phyloP scores from a whole-genome alignment of 1,284 basidiomycete genomes.

The Sporisorium graminicola region DNA sequence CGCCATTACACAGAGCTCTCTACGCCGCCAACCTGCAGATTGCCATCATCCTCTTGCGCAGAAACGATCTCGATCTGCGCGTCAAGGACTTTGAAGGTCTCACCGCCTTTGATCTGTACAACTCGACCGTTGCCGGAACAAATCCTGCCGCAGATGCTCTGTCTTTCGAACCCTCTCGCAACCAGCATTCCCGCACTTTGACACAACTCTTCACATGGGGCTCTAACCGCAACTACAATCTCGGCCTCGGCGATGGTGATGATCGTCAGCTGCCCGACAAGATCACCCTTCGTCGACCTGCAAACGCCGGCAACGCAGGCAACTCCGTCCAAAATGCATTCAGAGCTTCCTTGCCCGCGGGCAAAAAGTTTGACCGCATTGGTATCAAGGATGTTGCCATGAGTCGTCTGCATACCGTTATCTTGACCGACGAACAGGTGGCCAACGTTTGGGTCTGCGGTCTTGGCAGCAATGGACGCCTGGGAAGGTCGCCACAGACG shows the following conservation, averaged over 20 bases:
- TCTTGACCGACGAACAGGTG: constrained; percentile 61
- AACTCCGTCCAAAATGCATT: constrained; percentile 22
- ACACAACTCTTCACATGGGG: constrained; percentile 90
- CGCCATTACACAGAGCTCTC: constrained; percentile 88
- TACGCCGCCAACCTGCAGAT: constrained; percentile 86
- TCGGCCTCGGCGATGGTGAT: constrained; percentile 84
- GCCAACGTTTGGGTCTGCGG: constrained; percentile 67
- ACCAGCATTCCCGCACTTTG: constrained; percentile 36
- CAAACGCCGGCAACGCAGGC: constrained; percentile 4
- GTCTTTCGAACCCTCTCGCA: constrained; percentile 19
- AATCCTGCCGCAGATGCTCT: constrained; percentile 51
- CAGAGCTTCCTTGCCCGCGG: constrained; percentile 37
- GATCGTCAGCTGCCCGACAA: constrained; percentile 86
- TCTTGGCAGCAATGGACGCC: constrained; percentile 64
- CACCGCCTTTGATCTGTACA: constrained; percentile 93
- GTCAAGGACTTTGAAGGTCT: constrained; percentile 91
- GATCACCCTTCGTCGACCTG: constrained; percentile 73
- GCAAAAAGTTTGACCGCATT: constrained; percentile 59
- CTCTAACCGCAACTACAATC: constrained; percentile 76
- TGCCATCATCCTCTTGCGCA: constrained; percentile 81
- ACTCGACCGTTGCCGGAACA: constrained; percentile 71
- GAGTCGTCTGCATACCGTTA: constrained; percentile 63
- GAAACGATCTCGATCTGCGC: constrained; percentile 79
- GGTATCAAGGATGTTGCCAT: constrained; percentile 63
- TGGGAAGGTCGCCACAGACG: constrained; percentile 83